These are phyloP conservation scores for Ambrosiella cleistominuta DNA, from an alignment of 2,329 filamentous ascomycete species.

Conservation along the genomic window DNA sequence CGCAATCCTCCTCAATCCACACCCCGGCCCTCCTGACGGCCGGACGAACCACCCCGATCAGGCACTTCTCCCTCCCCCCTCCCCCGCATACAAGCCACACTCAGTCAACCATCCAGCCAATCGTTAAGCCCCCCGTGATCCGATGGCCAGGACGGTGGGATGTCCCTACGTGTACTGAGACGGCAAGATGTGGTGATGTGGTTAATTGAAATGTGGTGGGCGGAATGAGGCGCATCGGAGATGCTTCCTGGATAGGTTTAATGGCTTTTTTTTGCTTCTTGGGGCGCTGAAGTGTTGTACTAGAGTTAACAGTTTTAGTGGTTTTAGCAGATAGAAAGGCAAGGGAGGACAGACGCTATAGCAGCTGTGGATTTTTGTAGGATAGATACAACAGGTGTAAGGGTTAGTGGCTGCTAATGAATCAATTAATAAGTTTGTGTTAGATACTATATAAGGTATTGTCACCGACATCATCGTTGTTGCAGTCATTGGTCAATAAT, in stretches of 20 bases:
- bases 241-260: conserved; percentile 11
- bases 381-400: no score
- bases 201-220: background rate
- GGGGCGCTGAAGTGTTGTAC: background rate
- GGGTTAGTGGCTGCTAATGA: no score
- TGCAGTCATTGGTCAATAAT: no score
- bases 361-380: no score
- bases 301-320: background rate
- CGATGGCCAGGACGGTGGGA: background rate
- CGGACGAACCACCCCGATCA: background rate
- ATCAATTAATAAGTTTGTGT: no score
- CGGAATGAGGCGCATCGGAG: background rate
- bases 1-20: background rate
- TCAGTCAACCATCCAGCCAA: background rate
- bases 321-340: background rate
- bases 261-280: background rate
- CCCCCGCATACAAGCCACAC: background rate
- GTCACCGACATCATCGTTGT: no score
- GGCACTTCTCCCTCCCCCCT: background rate
- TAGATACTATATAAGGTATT: no score
- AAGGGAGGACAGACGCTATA: no score
- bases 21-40: background rate
- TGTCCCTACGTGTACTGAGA: background rate
- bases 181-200: background rate
- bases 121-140: background rate